Conservation (phyloP, 768 basidiomycete species). For the Mycena galopus region DNA sequence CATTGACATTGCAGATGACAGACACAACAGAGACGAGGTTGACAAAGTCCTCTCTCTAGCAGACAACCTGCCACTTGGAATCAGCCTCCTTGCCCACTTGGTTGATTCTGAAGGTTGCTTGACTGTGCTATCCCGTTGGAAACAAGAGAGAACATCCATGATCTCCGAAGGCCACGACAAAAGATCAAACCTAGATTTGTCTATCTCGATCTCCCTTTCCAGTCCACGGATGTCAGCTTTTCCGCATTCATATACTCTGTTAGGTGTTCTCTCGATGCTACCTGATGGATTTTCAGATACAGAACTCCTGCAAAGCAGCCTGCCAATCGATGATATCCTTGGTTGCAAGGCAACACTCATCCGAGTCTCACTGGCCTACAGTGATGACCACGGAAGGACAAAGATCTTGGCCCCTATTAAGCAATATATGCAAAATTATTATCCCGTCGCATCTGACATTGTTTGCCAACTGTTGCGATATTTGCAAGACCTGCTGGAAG, state of each 20-base stretch:
- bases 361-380: not conserved
- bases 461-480: not conserved
- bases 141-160: too few species aligned
- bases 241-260: not conserved
- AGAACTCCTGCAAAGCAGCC: not conserved
- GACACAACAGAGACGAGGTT: not conserved
- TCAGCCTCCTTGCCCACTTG: constrained; percentile 1
- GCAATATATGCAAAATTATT: not conserved
- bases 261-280: not conserved
- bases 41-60: not conserved
- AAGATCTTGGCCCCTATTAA: not conserved
- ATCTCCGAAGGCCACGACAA: too few species aligned
- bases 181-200: not conserved
- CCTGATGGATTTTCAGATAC: not conserved
- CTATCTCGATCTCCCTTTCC: not conserved
- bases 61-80: not conserved
- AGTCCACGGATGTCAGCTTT: not conserved
- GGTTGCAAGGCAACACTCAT: not conserved
- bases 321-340: not conserved
- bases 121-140: too few species aligned
- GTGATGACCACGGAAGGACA: not conserved
- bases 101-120: too few species aligned
- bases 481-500: not conserved
- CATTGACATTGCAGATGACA: not conserved
- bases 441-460: not conserved